Base-by-base conservation (phyloP, 371 early-diverging fungal species). In the Actinomortierella wolfii region DNA sequence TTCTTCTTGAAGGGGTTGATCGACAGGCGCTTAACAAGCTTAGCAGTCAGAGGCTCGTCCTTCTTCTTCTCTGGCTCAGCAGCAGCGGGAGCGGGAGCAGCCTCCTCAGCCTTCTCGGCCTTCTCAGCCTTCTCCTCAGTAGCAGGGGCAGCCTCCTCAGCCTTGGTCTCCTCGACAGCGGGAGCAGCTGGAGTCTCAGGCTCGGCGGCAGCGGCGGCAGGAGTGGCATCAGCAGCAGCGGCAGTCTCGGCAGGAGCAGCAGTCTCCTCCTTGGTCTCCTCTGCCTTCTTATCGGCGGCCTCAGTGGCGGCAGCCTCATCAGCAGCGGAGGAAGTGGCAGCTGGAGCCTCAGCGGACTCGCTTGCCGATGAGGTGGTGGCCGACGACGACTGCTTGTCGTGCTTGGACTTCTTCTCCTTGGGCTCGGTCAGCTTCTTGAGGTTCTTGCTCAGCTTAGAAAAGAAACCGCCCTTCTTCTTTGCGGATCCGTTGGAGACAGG, bases 1-100 rank as follows among this genome's bases (percentile, higher is more conserved):
- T 52, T 68, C 56, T 64, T 71, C 53, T 61, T 71, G 73, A 71
- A 71, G 57, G 61, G 51, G 59, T 65, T 71, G 59, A 64, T 64
- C 17, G 73, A 71, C 73, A 71, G 51, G 24, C 47, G 47, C 47
- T 47, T 47, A 11, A 47, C 20, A 8, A 47, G 17, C 24, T 24
- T 24, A 21, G 21, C 47, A 20, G 21, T 18, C 3, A 24, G 9
- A 8, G 47, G 20, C 47, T 47, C 47, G 47, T 34, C 34, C 34
- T 34, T 34, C 34, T 34, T 34, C 34, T 34, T 34, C 34, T 34
- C 34, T 34, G 34, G 34, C 34, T 34, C 34, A 34, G 34, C 34
- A 34, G 34, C 4, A 11, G 34, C 34, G 34, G 34, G 7, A 34
- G 34, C 34, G 11, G 34, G 11, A 11, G 34, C 34, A 11, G 34